A percentile compares a stretch with the other conserved stretches of the same genome.
phyloP scores from a whole-genome alignment of 2,329 filamentous ascomycete species.

The Periconia macrospinosa region DNA sequence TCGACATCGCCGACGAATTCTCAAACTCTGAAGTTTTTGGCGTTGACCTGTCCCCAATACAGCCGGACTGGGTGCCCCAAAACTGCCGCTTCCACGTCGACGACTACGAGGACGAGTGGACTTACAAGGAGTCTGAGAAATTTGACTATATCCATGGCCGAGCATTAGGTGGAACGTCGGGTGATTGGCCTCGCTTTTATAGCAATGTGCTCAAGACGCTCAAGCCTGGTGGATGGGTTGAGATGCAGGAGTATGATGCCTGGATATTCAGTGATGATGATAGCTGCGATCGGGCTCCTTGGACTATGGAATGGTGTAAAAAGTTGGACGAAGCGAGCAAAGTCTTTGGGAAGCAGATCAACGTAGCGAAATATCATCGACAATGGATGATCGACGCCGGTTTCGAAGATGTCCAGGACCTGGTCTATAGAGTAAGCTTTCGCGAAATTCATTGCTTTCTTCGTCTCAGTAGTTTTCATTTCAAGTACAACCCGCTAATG shows the following conservation, averaged over 20 bases:
- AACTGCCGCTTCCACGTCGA: constrained; percentile 42
- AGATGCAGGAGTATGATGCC: neutral
- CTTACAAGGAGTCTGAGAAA: constrained; percentile 14
- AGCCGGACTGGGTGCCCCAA: constrained; percentile 24
- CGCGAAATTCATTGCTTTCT: constrained; percentile 26
- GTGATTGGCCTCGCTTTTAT: constrained; percentile 28
- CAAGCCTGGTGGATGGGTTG: neutral
- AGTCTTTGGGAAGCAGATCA: constrained; percentile 33
- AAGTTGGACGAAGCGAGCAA: neutral
- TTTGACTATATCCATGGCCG: constrained; percentile 31
- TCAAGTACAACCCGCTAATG: constrained; percentile 22
- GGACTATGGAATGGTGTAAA: neutral
- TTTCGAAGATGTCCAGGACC: constrained; percentile 9
- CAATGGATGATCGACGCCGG: constrained; percentile 27
- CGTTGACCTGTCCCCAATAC: constrained; percentile 19
- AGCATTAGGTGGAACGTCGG: constrained; percentile 22
- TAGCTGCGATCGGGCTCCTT: neutral
- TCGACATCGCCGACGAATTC: constrained; percentile 25
- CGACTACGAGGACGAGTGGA: constrained; percentile 38
- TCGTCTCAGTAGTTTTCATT: constrained; percentile 23
- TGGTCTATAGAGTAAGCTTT: neutral
- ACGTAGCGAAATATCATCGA: constrained; percentile 30
- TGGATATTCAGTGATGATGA: neutral
- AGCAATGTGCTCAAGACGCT: neutral
- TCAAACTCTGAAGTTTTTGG: neutral